Percentiles rank a stretch among this genome's conserved stretches.
phyloP scores from a whole-genome alignment of 129 eudicot species.

The Sambucus nigra region DNA sequence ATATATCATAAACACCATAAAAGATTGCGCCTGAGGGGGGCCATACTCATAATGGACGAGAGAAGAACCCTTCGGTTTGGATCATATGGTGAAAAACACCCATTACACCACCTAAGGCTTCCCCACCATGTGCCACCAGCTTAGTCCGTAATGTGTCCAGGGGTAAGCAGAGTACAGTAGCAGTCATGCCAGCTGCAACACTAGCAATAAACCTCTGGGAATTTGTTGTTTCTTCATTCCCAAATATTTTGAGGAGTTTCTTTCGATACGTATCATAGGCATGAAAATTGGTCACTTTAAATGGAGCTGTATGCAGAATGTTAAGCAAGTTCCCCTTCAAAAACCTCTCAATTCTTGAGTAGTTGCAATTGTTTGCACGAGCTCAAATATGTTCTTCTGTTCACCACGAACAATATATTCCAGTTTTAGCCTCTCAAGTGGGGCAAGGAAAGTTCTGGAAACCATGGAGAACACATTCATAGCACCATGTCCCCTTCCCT shows the following conservation, averaged over 20 bases:
- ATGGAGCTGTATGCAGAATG: constrained; percentile 90
- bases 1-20: constrained; percentile 75
- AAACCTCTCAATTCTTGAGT: constrained; percentile 86
- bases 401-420: constrained; percentile 80
- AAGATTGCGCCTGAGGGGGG: constrained; percentile 85
- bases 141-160: constrained; percentile 88
- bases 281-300: constrained; percentile 79
- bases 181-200: constrained; percentile 94
- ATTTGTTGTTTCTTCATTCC: constrained; percentile 67
- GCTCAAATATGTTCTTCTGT: constrained; percentile 48
- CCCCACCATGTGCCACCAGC: constrained; percentile 89
- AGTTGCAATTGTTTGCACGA: constrained; percentile 50
- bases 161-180: constrained; percentile 84
- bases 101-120: constrained; percentile 71
- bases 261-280: constrained; percentile 79
- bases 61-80: constrained; percentile 65
- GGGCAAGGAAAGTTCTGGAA: constrained; percentile 91
- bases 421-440: constrained; percentile 88
- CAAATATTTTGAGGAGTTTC: constrained; percentile 51
- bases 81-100: constrained; percentile 75
- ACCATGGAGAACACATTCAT: no score
- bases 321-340: constrained; percentile 83
- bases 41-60: constrained; percentile 79
- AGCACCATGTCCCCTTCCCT: no score
- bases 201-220: constrained; percentile 76